Evolutionary conservation across 1,284 basidiomycete genomes (phyloP).

Genomic region (Anthracocystis setariae): DNA sequence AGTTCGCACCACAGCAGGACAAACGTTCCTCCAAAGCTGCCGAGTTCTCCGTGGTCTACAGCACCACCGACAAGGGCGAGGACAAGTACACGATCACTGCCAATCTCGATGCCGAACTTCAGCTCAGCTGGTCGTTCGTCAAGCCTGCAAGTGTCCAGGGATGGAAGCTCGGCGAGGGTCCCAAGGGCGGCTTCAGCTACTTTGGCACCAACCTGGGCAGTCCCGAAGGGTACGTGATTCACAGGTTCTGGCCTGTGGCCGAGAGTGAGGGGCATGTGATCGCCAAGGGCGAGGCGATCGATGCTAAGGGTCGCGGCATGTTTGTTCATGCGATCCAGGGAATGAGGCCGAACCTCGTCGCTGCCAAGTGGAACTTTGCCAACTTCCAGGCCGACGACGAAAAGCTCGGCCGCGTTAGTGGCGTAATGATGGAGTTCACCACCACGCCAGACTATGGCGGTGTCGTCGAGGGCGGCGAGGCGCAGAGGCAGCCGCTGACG

Average conservation of each 20-base stretch:
- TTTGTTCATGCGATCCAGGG: conserved; percentile 97
- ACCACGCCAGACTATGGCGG: conserved; percentile 71
- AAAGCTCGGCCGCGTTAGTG: conserved; percentile 73
- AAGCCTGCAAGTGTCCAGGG: conserved; percentile 80
- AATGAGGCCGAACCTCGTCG: conserved; percentile 94
- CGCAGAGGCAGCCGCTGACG: conserved; percentile 45
- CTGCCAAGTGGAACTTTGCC: conserved; percentile 93
- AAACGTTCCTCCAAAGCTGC: conserved; percentile 90
- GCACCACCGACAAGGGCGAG: conserved; percentile 76
- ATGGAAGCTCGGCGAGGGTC: conserved; percentile 90
- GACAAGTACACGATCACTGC: conserved; percentile 80
- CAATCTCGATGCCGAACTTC: conserved; percentile 81
- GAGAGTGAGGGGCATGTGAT: conserved; percentile 78
- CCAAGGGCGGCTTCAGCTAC: conserved; percentile 87
- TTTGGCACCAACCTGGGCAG: conserved; percentile 74
- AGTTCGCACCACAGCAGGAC: conserved; percentile 78
- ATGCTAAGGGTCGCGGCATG: conserved; percentile 83
- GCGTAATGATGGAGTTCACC: conserved; percentile 95
- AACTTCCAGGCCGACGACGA: conserved; percentile 75
- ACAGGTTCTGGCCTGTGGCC: conserved; percentile 68
- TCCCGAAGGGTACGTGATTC: conserved; percentile 62
- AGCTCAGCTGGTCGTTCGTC: conserved; percentile 79
- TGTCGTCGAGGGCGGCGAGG: conserved; percentile 6
- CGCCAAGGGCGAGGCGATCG: conserved; percentile 75
- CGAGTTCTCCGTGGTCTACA: conserved; percentile 78